Percentiles rank a stretch among this genome's conserved stretches.
Conservation (phyloP, 2,329 filamentous ascomycete species). For the Penicillium sp. region DNA sequence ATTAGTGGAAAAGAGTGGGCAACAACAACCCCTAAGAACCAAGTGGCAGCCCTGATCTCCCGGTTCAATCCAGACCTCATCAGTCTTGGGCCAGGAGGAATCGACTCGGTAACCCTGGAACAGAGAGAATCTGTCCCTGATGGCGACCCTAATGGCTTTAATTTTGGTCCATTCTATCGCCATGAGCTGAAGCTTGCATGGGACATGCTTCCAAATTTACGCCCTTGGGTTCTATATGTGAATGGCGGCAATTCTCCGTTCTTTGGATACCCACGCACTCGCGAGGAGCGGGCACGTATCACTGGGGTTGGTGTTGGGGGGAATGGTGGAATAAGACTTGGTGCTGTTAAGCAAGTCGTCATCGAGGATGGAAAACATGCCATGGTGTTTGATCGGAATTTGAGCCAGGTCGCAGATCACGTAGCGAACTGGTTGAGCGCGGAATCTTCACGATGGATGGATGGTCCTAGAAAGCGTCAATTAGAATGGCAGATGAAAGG, state of each 20-base stretch:
- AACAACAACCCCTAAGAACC: background rate
- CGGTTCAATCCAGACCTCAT: background rate
- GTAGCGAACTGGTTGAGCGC: background rate
- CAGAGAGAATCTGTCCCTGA: slow-evolving; percentile 2
- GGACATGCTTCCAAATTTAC: background rate
- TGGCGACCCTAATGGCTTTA: background rate
- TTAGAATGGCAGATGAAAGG: background rate
- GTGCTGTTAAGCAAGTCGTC: slow-evolving; percentile 3
- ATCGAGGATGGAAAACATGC: too few relatives aligned
- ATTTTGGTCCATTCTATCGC: slow-evolving; percentile 1
- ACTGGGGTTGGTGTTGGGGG: too few relatives aligned
- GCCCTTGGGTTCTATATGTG: slow-evolving; percentile 3
- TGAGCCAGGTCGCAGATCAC: background rate
- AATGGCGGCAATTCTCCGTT: too few relatives aligned
- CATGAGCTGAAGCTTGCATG: background rate
- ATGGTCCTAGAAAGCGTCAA: slow-evolving; percentile 2
- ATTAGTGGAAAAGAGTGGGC: background rate
- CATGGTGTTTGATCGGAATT: slow-evolving; percentile 1
- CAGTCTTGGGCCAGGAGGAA: slow-evolving; percentile 1
- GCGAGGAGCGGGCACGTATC: slow-evolving; percentile 1
- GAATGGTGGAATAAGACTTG: slow-evolving; percentile 2
- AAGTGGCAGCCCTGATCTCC: background rate
- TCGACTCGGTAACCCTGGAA: slow-evolving; percentile 2
- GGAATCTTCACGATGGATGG: slow-evolving; percentile 1
- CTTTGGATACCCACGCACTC: background rate